These are phyloP conservation scores for Linnemannia zychae DNA, from an alignment of 192 early-diverging fungal genomes.

Conservation along the genomic window DNA sequence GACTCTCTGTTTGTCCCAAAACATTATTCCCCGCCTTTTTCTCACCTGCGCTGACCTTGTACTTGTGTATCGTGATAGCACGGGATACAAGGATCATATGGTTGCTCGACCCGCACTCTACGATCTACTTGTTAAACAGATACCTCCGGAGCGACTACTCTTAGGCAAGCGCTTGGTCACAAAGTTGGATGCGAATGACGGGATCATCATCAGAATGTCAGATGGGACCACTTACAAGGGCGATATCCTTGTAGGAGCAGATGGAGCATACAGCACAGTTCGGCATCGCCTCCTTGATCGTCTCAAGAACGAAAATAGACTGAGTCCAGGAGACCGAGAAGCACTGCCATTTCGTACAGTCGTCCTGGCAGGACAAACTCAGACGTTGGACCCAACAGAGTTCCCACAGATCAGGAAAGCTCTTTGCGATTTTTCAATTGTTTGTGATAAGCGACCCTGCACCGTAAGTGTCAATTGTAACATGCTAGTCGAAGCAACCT, in stretches of 20 bases:
- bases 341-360: background rate
- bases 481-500: background rate
- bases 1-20: background rate
- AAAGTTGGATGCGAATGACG: conserved; percentile 11
- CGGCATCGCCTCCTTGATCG: conserved; percentile 18
- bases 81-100: conserved; percentile 4
- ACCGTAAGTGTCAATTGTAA: background rate
- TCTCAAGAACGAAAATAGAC: background rate
- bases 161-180: conserved; percentile 23
- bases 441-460: background rate
- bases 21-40: background rate
- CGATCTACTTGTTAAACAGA: background rate
- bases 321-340: background rate
- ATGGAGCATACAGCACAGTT: conserved; percentile 39
- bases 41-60: background rate
- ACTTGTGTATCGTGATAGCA: background rate
- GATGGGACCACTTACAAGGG: conserved; percentile 28
- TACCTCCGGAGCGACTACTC: conserved; percentile 20
- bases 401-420: background rate
- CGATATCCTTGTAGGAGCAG: conserved; percentile 45
- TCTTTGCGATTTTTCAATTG: background rate
- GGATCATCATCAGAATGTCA: conserved; percentile 24
- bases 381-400: background rate
- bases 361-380: conserved; percentile 21
- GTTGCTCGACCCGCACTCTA: conserved; percentile 27